phyloP scores from a whole-genome alignment of 495 filamentous ascomycete species.

The Lasiosphaeria ovina region DNA sequence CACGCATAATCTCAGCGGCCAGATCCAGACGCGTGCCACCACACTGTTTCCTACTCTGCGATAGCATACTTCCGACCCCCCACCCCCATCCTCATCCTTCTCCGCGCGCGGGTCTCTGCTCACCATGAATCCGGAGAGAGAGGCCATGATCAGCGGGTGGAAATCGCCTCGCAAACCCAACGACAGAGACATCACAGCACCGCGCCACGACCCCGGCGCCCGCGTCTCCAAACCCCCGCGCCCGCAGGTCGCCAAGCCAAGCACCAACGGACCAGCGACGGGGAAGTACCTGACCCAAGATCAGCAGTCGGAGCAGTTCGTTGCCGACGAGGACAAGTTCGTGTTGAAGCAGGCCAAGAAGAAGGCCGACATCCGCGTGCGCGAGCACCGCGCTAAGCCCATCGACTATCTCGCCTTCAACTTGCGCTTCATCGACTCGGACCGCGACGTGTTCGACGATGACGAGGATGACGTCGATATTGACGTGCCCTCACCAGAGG shows the following conservation, averaged over 20 bases:
- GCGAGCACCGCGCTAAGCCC: slow-evolving; percentile 84
- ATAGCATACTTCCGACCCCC: too few species aligned
- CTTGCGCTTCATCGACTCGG: slow-evolving; percentile 81
- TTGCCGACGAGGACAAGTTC: slow-evolving; percentile 93
- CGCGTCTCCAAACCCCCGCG: slow-evolving; percentile 46
- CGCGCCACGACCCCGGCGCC: slow-evolving; percentile 42
- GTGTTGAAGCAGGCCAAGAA: slow-evolving; percentile 97
- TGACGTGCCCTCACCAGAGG: slow-evolving; percentile 77
- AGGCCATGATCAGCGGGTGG: slow-evolving; percentile 48
- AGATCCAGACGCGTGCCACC: too few species aligned
- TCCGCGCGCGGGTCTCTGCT: background rate
- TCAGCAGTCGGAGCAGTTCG: slow-evolving; percentile 77
- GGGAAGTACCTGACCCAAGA: slow-evolving; percentile 52
- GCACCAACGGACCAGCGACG: slow-evolving; percentile 17
- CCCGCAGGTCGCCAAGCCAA: slow-evolving; percentile 14
- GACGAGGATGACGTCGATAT: slow-evolving; percentile 71
- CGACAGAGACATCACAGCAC: slow-evolving; percentile 43
- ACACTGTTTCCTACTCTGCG: too few species aligned
- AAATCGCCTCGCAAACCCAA: slow-evolving; percentile 31
- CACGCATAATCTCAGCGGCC: too few species aligned
- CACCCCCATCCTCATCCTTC: too few species aligned
- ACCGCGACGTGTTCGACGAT: slow-evolving; percentile 75
- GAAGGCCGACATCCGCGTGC: slow-evolving; percentile 95
- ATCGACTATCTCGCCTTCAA: slow-evolving; percentile 96
- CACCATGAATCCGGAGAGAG: slow-evolving; percentile 45